Evolutionary conservation across 108 stramenopile genomes (phyloP).

Genomic region (Nitzschia inconspicua): DNA sequence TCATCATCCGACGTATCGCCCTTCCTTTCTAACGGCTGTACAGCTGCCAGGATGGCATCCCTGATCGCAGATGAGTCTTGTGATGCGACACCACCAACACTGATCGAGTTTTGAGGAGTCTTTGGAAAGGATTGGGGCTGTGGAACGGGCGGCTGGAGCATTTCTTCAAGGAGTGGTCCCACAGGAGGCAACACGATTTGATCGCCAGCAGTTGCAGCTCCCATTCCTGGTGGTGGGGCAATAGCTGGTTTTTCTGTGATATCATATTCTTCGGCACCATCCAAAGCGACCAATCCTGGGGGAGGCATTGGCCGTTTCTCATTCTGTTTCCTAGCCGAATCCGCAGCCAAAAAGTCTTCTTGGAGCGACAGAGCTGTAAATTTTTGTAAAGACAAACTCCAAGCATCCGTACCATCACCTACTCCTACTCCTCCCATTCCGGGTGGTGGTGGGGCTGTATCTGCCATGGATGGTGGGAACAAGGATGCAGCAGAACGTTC

Average conservation of each 20-base stretch:
- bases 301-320: constrained; percentile 1
- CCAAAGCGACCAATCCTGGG: constrained; percentile 16
- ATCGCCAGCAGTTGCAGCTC: neutral
- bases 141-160: neutral
- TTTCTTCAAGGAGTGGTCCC: neutral
- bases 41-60: neutral
- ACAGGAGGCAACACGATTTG: neutral
- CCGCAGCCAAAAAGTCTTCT: constrained; percentile 75
- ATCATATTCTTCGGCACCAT: constrained; percentile 46
- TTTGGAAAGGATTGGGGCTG: constrained; percentile 16
- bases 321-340: constrained; percentile 59
- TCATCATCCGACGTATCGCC: too few species aligned
- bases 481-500: neutral
- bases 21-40: too few species aligned
- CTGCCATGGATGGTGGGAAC: constrained; percentile 4
- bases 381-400: constrained; percentile 66
- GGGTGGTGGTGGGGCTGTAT: constrained; percentile 2
- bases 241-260: constrained; percentile 25
- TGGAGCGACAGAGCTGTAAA: constrained; percentile 65
- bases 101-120: constrained; percentile 36
- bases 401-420: constrained; percentile 45
- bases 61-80: neutral
- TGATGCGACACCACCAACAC: neutral
- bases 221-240: constrained; percentile 34
- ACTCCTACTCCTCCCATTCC: neutral